Percentiles rank a stretch among this genome's conserved stretches.
Evolutionary conservation across 148 eudicot genomes (phyloP).

Genomic region (Gaultheria prostrata): DNA sequence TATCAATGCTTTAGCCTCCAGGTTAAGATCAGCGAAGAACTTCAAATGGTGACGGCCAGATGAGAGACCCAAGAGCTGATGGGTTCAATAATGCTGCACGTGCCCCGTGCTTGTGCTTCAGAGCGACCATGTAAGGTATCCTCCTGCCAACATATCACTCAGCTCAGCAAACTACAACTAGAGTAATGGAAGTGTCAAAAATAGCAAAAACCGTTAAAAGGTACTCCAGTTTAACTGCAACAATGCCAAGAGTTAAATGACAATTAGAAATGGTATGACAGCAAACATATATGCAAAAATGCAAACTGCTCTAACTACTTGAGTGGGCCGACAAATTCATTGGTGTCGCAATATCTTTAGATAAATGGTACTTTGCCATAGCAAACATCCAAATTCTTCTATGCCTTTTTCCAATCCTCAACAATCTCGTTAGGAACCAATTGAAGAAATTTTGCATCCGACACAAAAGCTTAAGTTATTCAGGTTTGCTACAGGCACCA

Average conservation of each 20-base stretch:
- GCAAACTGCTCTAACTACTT: background rate
- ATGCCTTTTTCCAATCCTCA: background rate
- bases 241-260: background rate
- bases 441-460: background rate
- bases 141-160: conserved; percentile 22
- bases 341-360: background rate
- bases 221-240: background rate
- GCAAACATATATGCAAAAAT: background rate
- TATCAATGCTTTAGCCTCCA: conserved; percentile 31
- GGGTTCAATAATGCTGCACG: conserved; percentile 39
- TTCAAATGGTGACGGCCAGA: conserved; percentile 36
- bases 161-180: background rate
- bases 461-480: background rate
- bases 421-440: background rate
- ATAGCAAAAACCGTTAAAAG: background rate
- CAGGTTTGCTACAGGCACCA: too few species aligned
- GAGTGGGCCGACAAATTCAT: background rate
- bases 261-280: background rate
- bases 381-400: background rate
- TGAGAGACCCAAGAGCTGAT: conserved; percentile 30
- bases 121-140: conserved; percentile 32
- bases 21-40: conserved; percentile 29
- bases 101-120: conserved; percentile 26
- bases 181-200: background rate
- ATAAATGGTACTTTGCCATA: background rate